These are phyloP conservation scores for Trichoderma cornu-damae DNA, from an alignment of 2,329 filamentous ascomycete genomes.

Conservation along the genomic window DNA sequence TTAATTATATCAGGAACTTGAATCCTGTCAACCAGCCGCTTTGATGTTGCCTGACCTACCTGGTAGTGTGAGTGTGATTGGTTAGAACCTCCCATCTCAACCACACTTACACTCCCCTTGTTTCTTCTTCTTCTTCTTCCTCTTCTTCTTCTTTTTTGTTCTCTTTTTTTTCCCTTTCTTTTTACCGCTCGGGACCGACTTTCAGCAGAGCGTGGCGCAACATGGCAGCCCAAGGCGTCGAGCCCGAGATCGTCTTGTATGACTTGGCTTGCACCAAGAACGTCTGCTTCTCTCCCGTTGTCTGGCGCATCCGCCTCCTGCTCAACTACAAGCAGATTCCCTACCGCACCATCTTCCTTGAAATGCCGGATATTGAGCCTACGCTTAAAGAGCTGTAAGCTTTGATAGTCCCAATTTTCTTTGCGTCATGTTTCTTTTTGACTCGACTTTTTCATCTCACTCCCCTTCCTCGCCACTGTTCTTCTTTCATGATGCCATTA, in stretches of 20 bases:
- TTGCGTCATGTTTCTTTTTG: no score
- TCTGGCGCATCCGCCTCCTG: constrained; percentile 9
- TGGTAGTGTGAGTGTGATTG: no score
- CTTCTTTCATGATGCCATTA: neutral
- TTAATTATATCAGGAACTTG: neutral
- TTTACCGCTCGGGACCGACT: no score
- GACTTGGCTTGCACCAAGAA: neutral
- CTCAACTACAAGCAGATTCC: constrained; percentile 9
- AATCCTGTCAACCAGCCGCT: no score
- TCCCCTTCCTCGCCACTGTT: neutral
- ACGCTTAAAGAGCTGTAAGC: constrained; percentile 6
- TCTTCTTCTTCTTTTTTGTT: no score
- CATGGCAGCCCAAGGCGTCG: neutral
- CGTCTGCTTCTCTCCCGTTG: constrained; percentile 4
- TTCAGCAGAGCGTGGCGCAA: neutral
- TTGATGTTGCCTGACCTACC: no score
- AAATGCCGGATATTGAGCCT: constrained; percentile 10
- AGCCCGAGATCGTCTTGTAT: constrained; percentile 2
- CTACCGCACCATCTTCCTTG: constrained; percentile 2
- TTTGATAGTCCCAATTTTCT: neutral
- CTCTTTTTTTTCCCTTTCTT: no score
- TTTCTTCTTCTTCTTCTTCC: no score
- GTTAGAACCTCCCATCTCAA: no score
- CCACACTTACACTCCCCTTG: neutral
- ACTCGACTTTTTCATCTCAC: neutral